Conservation (phyloP, 176 grass and related monocot species). For the Metroxylon sagu region DNA sequence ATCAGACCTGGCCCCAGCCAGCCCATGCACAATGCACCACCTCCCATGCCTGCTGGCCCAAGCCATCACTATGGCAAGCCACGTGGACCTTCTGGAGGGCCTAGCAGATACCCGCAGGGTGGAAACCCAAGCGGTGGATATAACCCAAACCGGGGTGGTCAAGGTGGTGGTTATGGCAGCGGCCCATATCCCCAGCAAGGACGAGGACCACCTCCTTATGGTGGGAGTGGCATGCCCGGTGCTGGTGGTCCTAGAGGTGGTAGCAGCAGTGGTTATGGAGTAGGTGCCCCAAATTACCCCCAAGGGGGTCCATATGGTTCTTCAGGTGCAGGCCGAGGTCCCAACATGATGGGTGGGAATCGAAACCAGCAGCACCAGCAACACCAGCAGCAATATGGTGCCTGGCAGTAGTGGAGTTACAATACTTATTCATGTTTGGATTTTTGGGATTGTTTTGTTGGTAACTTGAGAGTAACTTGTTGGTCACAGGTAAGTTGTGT, state of each 20-base stretch:
- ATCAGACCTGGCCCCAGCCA: constrained; percentile 51
- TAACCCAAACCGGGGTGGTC: constrained; percentile 62
- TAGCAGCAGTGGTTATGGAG: constrained; percentile 35
- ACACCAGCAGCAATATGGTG: constrained; percentile 63
- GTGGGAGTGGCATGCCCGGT: constrained; percentile 37
- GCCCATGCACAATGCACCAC: constrained; percentile 52
- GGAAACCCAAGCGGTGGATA: constrained; percentile 53
- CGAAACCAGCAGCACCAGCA: constrained; percentile 18
- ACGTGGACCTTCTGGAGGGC: constrained; percentile 55
- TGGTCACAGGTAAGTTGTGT: too few relatives aligned
- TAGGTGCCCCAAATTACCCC: constrained; percentile 42
- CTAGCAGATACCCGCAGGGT: constrained; percentile 61
- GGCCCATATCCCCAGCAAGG: constrained; percentile 66
- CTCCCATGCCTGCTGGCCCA: constrained; percentile 51
- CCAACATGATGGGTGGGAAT: constrained; percentile 43
- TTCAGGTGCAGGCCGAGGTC: constrained; percentile 53
- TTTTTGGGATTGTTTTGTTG: too few relatives aligned
- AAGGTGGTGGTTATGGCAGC: constrained; percentile 54
- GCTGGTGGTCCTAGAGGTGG: constrained; percentile 39
- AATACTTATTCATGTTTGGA: too few relatives aligned
- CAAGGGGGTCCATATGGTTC: constrained; percentile 57
- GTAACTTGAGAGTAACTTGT: too few relatives aligned
- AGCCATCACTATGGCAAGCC: constrained; percentile 81
- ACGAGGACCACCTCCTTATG: constrained; percentile 49
- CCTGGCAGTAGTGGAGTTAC: constrained; percentile 36